Evolutionary conservation across 495 filamentous ascomycete species (phyloP).

Genomic region (Trichocladium antarcticum): DNA sequence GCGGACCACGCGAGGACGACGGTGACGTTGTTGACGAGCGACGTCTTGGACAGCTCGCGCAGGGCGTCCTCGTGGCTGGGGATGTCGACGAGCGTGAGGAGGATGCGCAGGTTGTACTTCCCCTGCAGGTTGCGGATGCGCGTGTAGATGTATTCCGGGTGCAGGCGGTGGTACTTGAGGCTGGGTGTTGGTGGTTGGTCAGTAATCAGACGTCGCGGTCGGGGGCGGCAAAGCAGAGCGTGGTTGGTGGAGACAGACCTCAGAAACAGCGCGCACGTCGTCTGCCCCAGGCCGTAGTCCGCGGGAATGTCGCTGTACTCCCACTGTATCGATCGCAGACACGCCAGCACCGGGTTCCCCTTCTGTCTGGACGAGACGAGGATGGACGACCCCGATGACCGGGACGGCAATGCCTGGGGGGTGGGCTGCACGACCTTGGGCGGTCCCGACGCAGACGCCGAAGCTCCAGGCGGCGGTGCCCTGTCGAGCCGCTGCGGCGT

Average conservation of each 20-base stretch:
- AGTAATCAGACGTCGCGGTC: too few species aligned
- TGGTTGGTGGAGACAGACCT: conserved; percentile 16
- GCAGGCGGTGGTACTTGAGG: conserved; percentile 92
- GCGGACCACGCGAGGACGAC: conserved; percentile 89
- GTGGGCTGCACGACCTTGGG: conserved; percentile 72
- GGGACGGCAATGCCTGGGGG: conserved; percentile 63
- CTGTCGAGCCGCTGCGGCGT: conserved; percentile 36
- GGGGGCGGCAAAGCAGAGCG: background rate
- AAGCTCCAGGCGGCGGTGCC: conserved; percentile 24
- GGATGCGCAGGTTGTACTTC: conserved; percentile 71
- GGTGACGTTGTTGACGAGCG: conserved; percentile 79
- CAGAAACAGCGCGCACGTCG: conserved; percentile 85
- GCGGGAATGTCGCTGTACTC: conserved; percentile 92
- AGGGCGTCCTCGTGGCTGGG: conserved; percentile 66
- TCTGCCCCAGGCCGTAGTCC: conserved; percentile 80
- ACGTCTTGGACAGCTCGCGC: conserved; percentile 74
- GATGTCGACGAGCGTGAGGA: conserved; percentile 90
- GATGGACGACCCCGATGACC: conserved; percentile 62
- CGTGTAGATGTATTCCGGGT: conserved; percentile 96
- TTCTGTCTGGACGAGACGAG: conserved; percentile 78
- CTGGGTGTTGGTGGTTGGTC: conserved; percentile 31
- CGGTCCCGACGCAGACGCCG: conserved; percentile 12
- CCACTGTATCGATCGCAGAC: conserved; percentile 77
- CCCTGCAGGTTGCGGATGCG: conserved; percentile 69
- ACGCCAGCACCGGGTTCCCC: conserved; percentile 84